Percentiles rank a stretch among this genome's conserved stretches.
These are phyloP conservation scores for Petasospora rhodanensis DNA, from an alignment of 1,139 yeast species.

Conservation along the genomic window DNA sequence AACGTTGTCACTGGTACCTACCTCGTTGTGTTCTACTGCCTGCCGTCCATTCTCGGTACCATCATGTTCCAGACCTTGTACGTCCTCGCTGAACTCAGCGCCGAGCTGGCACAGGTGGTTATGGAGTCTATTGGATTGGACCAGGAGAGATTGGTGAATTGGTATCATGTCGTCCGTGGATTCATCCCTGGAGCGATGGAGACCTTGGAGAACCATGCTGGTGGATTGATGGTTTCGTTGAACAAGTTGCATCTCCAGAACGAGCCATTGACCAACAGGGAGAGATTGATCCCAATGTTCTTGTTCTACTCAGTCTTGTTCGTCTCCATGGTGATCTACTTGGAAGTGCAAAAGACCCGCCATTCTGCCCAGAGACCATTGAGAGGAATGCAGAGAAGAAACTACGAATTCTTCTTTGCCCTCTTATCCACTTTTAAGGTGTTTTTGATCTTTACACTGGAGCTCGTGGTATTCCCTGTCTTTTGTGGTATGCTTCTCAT, in stretches of 20 bases:
- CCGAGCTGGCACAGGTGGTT: no score
- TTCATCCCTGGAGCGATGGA: no score
- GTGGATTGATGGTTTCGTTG: no score
- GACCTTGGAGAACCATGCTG: no score
- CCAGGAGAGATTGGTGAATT: no score
- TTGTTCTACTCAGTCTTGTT: slow-evolving; percentile 40
- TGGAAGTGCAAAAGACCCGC: slow-evolving; percentile 31
- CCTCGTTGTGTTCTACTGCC: slow-evolving; percentile 43
- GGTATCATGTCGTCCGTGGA: no score
- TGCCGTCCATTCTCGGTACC: slow-evolving; percentile 52
- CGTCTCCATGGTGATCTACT: slow-evolving; percentile 27
- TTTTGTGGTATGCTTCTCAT: slow-evolving; percentile 81
- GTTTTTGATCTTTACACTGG: slow-evolving; percentile 68
- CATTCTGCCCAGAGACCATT: slow-evolving; percentile 39
- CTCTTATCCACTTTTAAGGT: slow-evolving; percentile 66
- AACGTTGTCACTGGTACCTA: slow-evolving; percentile 41
- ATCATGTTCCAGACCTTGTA: slow-evolving; percentile 2
- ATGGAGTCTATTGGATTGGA: no score
- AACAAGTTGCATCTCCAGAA: slow-evolving; percentile 11
- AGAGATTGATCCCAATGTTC: slow-evolving; percentile 30
- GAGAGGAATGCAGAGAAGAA: slow-evolving; percentile 42
- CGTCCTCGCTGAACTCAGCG: background rate
- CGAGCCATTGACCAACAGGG: slow-evolving; percentile 26
- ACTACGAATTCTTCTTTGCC: slow-evolving; percentile 52
- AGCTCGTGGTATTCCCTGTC: slow-evolving; percentile 77